Evolutionary conservation across 1,284 basidiomycete genomes (phyloP), one percentile per base, ranked within the genome.

Genomic region (Cryptococcus sp.): DNA sequence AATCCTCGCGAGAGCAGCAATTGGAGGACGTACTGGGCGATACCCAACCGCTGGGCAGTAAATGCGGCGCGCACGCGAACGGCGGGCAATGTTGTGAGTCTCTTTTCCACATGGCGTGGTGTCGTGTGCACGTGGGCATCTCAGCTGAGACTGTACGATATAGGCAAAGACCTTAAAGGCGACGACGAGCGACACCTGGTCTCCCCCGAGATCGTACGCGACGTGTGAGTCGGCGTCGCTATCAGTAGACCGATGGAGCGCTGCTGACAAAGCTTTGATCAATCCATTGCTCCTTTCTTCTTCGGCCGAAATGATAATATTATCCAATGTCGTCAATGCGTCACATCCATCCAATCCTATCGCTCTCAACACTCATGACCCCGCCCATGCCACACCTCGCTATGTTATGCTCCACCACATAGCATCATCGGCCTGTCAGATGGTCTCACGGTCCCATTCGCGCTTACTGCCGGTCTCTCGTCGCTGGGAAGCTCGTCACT

Each of bases 361-460:
- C 25, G 13, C 25, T 23, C 20, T 48, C 25, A 10, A 25, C 25
- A 10, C 47, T 31, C 25, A 19, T 6, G 8, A 19, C 42, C 1
- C 7, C 16, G 22, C 2, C n/a, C 42, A 16, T 16, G 17, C 16
- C 42, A 45, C 13, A 45, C 22, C 42, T 2, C 47, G 35, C 48
- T 31, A 41, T 39, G 23, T 11, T 19, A 39, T 19, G 8, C 31
- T 16, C 47, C 54, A 42, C 54, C 49, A 27, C 16, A n/a, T 70
- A 93, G 91, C 54, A 87, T 95, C 63, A 97, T 97, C 68, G 95
- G 95, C 47, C 86, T 98, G 11, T 91, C 90, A 0, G 95, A 99
- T 74, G 95, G 95, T n/a, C 81, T 97, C 48, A 96, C 93, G 0
- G 93, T 96, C 1, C 93, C 93, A 0, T 94, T 94, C 74, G 92